Evolutionary conservation across 23 red algal species (phyloP), one percentile per base, ranked within the genome.

Genomic region (Gracilaria gracilis): DNA sequence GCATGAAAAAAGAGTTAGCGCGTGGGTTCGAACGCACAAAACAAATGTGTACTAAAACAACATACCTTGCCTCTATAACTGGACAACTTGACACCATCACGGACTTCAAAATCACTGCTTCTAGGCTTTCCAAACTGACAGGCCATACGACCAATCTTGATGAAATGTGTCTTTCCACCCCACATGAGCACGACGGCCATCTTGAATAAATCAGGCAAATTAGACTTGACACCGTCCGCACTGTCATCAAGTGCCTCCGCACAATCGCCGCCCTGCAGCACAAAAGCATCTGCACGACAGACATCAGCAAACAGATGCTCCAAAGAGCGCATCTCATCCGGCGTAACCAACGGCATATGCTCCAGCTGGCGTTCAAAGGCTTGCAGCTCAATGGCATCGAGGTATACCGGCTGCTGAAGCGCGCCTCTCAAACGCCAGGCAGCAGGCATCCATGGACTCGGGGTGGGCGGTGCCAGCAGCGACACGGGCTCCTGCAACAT

Each of bases 161-260:
- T 91, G 9, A 99, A 91, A 12, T 94, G 97, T 66, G 86, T 61
- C 58, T 92, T 51, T 27, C 82, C 54, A 32, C 93, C 96, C 88
- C 95, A 99, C 97, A 99, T 99, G 72, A 99, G 70, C 12, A 95
- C 85, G 24, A 99, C 93, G 48, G 93, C 95, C 97, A 99, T 99
- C 61, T 96, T 95, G 67, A 99, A 96, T 11, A 99, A 87, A 24
- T 90, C 67, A 19, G 82, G 47, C 35, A 99, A 81, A 9, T 90
- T 99, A 53, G 94, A 91, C 15, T 61, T 92, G 35, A 99, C 85
- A 39, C 95, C 95, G 50, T 99, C 80, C n/a, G 93, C 84, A 23
- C 89, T 87, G 65, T 99, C 97, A 42, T 85, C 90, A 37, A 99
- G 91, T 34, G 69, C 65, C 72, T 99, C 97, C 2, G 97, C 97